Base-by-base conservation (phyloP, 306 rosid species). In the Chamaecrista fasciculata region DNA sequence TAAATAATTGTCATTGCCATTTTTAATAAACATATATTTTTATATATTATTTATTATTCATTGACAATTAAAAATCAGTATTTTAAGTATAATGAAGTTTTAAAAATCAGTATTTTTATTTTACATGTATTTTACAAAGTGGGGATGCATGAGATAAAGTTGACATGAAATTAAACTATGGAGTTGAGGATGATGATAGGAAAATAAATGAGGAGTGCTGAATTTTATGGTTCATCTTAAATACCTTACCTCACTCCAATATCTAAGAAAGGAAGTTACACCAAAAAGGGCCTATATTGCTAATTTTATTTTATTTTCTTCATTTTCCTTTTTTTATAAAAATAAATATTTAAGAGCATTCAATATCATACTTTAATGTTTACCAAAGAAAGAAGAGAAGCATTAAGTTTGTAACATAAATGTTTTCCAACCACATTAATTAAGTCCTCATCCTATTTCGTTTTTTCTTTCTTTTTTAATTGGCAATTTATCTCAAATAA, bases 171-270 rank as follows among this genome's bases (percentile, higher is more conserved):
- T 16, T 23, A 2, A n/a, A n/a, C n/a, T 28, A 24, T 37, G 31
- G 60, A 65, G 53, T 58, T 67, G 58, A 43, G 19, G 21, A 49
- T 67, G 46, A 68, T 39, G 71, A 47, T 33, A 16, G 33, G 61
- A 29, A 29, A 57, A 57, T 76, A 25, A 73, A 72, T 64, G 75
- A 16, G 49, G 14, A 6, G 71, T 58, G 59, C 74, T 58, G 77
- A 73, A 73, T 63, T 77, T 63, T 42, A 77, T 74, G 75, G 76
- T 64, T 70, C 75, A 31, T 61, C 75, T 81, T 78, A 65, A 78
- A 77, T 77, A 44, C 60, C 74, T 73, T 62, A 73, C 71, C 77
- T 57, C 31, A 69, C 69, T 60, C 29, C 66, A 48, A 67, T 63
- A 29, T 55, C 50, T 72, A 61, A 37, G 4, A 24, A 39, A 55